Evolutionary conservation across 2,329 filamentous ascomycete genomes (phyloP).

Genomic region (Lecanicillium sp.): DNA sequence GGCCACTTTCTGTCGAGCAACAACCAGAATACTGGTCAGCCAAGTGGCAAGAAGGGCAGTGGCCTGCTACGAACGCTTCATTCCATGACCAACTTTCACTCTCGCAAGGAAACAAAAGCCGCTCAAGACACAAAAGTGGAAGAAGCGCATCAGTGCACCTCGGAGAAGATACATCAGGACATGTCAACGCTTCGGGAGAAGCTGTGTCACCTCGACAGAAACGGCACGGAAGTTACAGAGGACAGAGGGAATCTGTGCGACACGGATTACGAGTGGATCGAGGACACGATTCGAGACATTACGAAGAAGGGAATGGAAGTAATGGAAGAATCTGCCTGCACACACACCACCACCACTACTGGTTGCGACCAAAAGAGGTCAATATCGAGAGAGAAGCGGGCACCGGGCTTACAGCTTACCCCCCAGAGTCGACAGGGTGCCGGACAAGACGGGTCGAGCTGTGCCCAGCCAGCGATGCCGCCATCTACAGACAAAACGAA

Average conservation of each 20-base stretch:
- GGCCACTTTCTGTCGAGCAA: too few species aligned
- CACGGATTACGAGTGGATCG: constrained; percentile 13
- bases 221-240: background rate
- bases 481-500: background rate
- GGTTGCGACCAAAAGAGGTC: constrained; percentile 30
- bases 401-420: background rate
- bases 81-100: too few species aligned
- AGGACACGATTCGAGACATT: constrained; percentile 15
- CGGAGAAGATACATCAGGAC: background rate
- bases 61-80: too few species aligned
- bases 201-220: background rate
- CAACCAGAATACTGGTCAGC: too few species aligned
- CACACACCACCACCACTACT: constrained; percentile 56
- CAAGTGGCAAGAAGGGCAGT: too few species aligned
- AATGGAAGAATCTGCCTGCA: constrained; percentile 37
- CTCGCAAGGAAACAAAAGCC: too few species aligned
- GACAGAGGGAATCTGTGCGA: constrained; percentile 6
- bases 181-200: background rate
- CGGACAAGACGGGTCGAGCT: background rate
- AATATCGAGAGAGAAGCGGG: constrained; percentile 11
- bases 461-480: background rate
- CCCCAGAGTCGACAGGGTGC: background rate
- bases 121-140: too few species aligned
- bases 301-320: constrained; percentile 13
- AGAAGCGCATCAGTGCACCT: too few species aligned